A percentile compares a stretch with the other conserved stretches of the same genome.
Evolutionary conservation across 495 filamentous ascomycete species (phyloP).

Genomic region (Penicillium manginii): DNA sequence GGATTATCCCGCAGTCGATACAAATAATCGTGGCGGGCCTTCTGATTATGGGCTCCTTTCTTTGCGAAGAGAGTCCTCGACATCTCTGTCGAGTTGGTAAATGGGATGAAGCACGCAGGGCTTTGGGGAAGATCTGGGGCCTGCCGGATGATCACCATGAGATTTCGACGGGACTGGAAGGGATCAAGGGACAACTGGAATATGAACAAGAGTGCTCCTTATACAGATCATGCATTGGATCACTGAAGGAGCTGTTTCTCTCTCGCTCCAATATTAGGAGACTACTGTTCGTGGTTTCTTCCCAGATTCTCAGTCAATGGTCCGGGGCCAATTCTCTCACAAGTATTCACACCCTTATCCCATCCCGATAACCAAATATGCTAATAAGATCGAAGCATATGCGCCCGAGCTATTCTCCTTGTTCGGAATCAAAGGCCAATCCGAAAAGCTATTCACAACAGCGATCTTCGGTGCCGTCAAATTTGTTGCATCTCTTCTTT

Average conservation of each 20-base stretch:
- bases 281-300: slow-evolving; percentile 51
- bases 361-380: not conserved
- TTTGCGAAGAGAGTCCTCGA: slow-evolving; percentile 61
- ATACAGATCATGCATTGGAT: slow-evolving; percentile 44
- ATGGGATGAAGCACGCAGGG: slow-evolving; percentile 41
- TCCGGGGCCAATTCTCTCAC: slow-evolving; percentile 61
- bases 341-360: slow-evolving; percentile 13
- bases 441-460: slow-evolving; percentile 61
- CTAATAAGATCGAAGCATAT: slow-evolving; percentile 48
- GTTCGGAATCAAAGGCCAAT: slow-evolving; percentile 59
- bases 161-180: slow-evolving; percentile 52
- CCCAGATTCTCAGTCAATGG: slow-evolving; percentile 62
- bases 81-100: slow-evolving; percentile 55
- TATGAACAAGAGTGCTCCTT: slow-evolving; percentile 52
- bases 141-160: slow-evolving; percentile 53
- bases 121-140: slow-evolving; percentile 49
- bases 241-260: slow-evolving; percentile 55
- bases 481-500: slow-evolving; percentile 58
- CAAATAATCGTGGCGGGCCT: slow-evolving; percentile 63
- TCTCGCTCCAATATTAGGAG: slow-evolving; percentile 56
- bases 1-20: slow-evolving; percentile 59
- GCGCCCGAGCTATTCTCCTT: slow-evolving; percentile 63
- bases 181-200: slow-evolving; percentile 51
- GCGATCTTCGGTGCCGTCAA: slow-evolving; percentile 68
- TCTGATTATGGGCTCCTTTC: slow-evolving; percentile 54